Evolutionary conservation across 495 filamentous ascomycete genomes (phyloP).

Genomic region (Penicillium roqueforti): DNA sequence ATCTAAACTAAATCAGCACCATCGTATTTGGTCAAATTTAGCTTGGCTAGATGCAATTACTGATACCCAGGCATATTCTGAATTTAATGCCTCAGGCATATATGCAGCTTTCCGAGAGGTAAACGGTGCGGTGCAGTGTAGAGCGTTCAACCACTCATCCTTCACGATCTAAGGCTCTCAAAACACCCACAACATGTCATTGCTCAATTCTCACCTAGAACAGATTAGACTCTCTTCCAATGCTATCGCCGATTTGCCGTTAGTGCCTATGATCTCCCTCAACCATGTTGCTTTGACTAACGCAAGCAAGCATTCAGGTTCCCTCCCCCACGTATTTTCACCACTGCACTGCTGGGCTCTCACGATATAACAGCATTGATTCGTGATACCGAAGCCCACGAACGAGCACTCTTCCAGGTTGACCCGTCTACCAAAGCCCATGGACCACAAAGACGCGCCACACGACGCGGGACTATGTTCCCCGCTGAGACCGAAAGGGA

Average conservation of each 20-base stretch:
- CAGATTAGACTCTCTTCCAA: conserved; percentile 81
- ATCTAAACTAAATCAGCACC: background rate
- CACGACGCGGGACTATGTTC: conserved; percentile 47
- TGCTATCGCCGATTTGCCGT: conserved; percentile 83
- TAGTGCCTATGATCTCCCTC: conserved; percentile 24
- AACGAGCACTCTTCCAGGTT: conserved; percentile 90
- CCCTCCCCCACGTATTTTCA: conserved; percentile 88
- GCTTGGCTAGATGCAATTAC: background rate
- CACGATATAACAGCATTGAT: conserved; percentile 93
- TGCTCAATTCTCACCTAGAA: conserved; percentile 81
- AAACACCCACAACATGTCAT: conserved; percentile 52
- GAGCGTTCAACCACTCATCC: background rate
- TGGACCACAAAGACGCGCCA: conserved; percentile 38
- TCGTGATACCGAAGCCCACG: conserved; percentile 91
- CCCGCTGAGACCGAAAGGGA: conserved; percentile 37
- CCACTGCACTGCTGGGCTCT: conserved; percentile 80
- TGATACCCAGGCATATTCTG: conserved; percentile 1
- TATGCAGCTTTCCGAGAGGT: conserved; percentile 6
- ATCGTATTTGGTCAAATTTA: background rate
- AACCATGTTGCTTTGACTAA: conserved; percentile 1
- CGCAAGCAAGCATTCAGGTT: conserved; percentile 52
- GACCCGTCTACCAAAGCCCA: conserved; percentile 55
- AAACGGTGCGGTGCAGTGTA: conserved; percentile 6
- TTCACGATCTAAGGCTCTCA: background rate
- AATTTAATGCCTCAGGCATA: conserved; percentile 11